Base-by-base conservation (phyloP, 2,329 filamentous ascomycete species). In the Aspergillus sp. region DNA sequence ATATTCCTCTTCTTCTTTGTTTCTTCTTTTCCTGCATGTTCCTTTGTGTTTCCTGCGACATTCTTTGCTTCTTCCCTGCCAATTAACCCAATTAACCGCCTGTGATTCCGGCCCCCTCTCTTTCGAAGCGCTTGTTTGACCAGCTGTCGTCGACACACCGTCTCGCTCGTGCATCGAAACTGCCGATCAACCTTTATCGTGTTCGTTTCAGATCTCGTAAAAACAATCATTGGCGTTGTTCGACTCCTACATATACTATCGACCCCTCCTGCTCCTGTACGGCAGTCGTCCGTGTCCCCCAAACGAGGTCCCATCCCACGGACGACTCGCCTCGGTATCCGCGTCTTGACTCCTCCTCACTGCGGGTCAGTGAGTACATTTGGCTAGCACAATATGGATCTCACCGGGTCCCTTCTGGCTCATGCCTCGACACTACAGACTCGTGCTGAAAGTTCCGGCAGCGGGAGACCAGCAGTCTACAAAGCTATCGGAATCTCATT, bases 401-500 rank as follows among this genome's bases (percentile, higher is more conserved):
- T 65, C 40, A 54, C 66, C 43, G 61, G 55, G 44, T 52, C 68
- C 49, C 44, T 67, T 40, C 54, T 70, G 47, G 39, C 39, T 11
- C 37, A 36, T 33, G 30, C 10, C 26, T 31, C 37, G 37, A 48
- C 30, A 30, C 56, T 58, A 51, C 53, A 57, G 36, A 27, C 47
- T 9, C 42, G 42, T 6, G 28, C 30, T 8, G 32, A 39, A 26
- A 50, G 50, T 42, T 45, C 47, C 13, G 48, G 52, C 35, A 43
- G 44, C 34, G 54, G 52, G 7, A 72, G 79, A 19, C 81, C 81
- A 1, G 66, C 75, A 7, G 69, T 73, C 30, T 97, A 87, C 77
- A 97, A 96, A 64, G 81, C 84, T 27, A 79, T 97, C 53, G 93
- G 93, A 43, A 88, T 98, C 49, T 76, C 82, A 19, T 75, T 98